A percentile compares a stretch with the other conserved stretches of the same genome.
Conservation (phyloP, 139 green algal species). For the Edaphochlamys debaryana region DNA sequence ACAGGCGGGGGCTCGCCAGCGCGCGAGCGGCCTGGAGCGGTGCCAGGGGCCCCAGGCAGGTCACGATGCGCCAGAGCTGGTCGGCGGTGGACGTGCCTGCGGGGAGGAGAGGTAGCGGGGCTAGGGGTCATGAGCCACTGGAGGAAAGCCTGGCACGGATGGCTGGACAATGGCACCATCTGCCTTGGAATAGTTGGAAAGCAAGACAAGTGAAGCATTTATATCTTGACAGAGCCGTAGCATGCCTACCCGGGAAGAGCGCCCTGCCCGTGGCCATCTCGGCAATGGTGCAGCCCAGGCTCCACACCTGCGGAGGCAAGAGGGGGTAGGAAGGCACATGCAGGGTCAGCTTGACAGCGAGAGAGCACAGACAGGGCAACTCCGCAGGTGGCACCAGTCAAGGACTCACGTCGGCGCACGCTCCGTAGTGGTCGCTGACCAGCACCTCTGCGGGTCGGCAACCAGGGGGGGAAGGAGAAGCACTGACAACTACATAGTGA, state of each 20-base stretch:
- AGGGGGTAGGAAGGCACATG: not conserved
- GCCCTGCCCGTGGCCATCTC: not conserved
- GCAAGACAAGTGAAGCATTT: not conserved
- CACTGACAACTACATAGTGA: no score
- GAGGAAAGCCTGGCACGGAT: no score
- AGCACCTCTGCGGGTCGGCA: constrained; percentile 75
- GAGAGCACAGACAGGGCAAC: not conserved
- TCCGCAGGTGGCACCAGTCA: not conserved
- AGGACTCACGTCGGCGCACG: constrained; percentile 40
- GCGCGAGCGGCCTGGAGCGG: constrained; percentile 45
- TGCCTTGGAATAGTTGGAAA: not conserved
- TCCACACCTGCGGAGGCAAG: not conserved
- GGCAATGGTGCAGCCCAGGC: not conserved
- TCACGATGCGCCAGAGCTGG: constrained; percentile 77
- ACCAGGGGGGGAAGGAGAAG: no score
- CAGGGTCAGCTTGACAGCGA: not conserved
- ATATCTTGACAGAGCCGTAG: not conserved
- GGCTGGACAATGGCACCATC: not conserved
- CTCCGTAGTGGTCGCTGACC: constrained; percentile 68
- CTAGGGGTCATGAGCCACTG: no score
- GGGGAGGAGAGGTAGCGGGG: no score
- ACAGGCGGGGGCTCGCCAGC: not conserved
- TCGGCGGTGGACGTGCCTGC: constrained; percentile 62
- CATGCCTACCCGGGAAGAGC: not conserved
- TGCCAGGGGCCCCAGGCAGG: constrained; percentile 58